Conservation (phyloP, 2,329 filamentous ascomycete species). For the Colletotrichum tropicale region DNA sequence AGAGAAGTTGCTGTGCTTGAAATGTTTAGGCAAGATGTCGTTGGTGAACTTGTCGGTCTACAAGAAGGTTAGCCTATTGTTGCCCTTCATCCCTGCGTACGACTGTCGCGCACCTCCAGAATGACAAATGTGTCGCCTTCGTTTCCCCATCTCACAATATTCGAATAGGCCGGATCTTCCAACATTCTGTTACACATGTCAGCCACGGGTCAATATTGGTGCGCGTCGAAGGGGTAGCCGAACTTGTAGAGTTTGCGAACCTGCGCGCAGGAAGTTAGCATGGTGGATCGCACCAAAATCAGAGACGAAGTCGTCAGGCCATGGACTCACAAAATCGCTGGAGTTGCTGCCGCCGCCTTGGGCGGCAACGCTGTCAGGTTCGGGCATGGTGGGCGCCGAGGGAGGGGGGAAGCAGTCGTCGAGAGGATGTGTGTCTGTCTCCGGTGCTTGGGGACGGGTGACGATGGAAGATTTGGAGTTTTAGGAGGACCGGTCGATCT, state of each 20-base stretch:
- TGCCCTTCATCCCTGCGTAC: neutral
- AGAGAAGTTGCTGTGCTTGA: slow-evolving; percentile 99
- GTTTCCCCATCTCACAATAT: slow-evolving; percentile 94
- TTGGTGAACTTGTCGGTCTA: slow-evolving; percentile 99
- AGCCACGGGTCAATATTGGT: slow-evolving; percentile 29
- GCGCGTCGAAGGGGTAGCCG: slow-evolving; percentile 33
- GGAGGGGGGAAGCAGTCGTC: neutral
- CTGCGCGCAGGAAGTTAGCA: slow-evolving; percentile 52
- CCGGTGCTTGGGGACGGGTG: neutral
- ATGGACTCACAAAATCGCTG: slow-evolving; percentile 86
- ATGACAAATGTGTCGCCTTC: slow-evolving; percentile 97
- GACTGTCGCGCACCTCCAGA: slow-evolving; percentile 72
- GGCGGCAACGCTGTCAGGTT: slow-evolving; percentile 40
- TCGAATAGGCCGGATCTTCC: slow-evolving; percentile 90
- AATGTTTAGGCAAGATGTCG: slow-evolving; percentile 94
- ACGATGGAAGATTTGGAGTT: neutral
- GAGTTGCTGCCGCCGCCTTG: slow-evolving; percentile 74
- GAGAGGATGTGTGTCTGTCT: neutral
- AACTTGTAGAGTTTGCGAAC: slow-evolving; percentile 99
- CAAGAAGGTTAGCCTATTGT: neutral
- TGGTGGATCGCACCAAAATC: neutral
- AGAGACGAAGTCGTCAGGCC: neutral
- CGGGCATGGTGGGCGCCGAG: slow-evolving; percentile 32
- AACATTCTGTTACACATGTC: slow-evolving; percentile 73
- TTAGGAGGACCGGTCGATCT: neutral